A percentile compares a stretch with the other conserved stretches of the same genome.
Evolutionary conservation across 306 rosid species (phyloP).

Genomic region (Heteromeles arbutifolia): DNA sequence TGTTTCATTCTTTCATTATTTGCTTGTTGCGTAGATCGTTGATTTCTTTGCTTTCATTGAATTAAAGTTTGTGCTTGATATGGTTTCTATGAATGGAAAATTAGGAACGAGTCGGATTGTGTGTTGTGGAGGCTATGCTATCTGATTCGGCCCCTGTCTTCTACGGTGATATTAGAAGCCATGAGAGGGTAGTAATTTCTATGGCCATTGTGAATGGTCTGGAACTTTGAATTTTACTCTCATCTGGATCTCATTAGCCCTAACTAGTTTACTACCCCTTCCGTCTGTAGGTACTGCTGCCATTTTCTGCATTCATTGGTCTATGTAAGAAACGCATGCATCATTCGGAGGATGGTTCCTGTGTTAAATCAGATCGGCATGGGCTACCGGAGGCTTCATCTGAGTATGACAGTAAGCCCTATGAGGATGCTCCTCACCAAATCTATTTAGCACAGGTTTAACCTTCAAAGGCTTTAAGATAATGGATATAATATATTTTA

Average conservation of each 20-base stretch:
- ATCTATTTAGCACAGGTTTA: constrained; percentile 92
- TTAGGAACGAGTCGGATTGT: constrained; percentile 65
- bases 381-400: constrained; percentile 12
- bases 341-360: constrained; percentile 20
- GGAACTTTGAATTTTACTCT: not conserved
- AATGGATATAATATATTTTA: constrained; percentile 9
- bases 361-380: constrained; percentile 18
- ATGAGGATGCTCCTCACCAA: constrained; percentile 53
- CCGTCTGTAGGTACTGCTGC: constrained; percentile 60
- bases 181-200: constrained; percentile 56
- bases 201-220: not conserved
- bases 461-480: constrained; percentile 10
- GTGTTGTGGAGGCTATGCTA: constrained; percentile 81
- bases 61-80: not conserved
- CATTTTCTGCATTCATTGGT: constrained; percentile 61
- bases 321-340: constrained; percentile 53
- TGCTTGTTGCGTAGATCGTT: not conserved
- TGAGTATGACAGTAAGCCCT: constrained; percentile 26
- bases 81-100: constrained; percentile 5
- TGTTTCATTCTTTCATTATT: not conserved
- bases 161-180: constrained; percentile 88
- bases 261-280: constrained; percentile 3
- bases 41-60: not conserved
- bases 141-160: constrained; percentile 68
- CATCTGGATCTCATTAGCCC: not conserved